Base-by-base conservation (phyloP, 2,329 filamentous ascomycete genomes). In the Ophiostoma sp. region DNA sequence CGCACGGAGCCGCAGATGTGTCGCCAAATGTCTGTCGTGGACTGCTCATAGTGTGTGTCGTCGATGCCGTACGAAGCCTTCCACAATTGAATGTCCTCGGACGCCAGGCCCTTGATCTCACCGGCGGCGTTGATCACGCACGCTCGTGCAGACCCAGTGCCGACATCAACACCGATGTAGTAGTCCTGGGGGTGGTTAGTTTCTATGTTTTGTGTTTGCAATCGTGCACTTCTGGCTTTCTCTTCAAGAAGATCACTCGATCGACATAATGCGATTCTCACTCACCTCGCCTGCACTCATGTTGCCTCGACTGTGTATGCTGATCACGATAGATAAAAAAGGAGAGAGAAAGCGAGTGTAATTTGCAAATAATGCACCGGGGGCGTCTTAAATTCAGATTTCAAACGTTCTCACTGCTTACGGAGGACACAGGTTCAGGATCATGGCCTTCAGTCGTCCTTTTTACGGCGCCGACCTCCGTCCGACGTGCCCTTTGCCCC, bases 11-110 rank as follows among this genome's bases (percentile, higher is more conserved):
- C 88, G 84, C 95, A 97, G 81, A 99, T 97, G 83, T 94, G 95
- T 76, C 90, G 88, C 96, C 96, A 99, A 80, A 99, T 99, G 82
- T 99, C 93, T 69, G 91, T 93, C 0, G 96, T 98, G 19, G 95
- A 98, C 95, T 99, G 96, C 85, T 99, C 96, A 82, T 94, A 95
- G 81, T 82, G 81, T 3, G 78, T 77, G 25, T 79, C 80, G 36
- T 78, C 78, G 78, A 91, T 92, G 72, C 91, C 91, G 42, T 87
- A 88, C 80, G 93, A 86, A 15, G 92, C 92, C 82, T 94, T 91
- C 92, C 92, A 95, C 68, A 94, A 86, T 79, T 91, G 91, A 82
- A 95, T 95, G 78, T 93, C 88, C 80, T 94, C 89, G 2, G 91
- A 89, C 28, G 92, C 91, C 76, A 94, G 82, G 17, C 88, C 89